These are phyloP conservation scores for Phaeosphaeria sp. DNA, from an alignment of 2,329 filamentous ascomycete species.

Conservation along the genomic window DNA sequence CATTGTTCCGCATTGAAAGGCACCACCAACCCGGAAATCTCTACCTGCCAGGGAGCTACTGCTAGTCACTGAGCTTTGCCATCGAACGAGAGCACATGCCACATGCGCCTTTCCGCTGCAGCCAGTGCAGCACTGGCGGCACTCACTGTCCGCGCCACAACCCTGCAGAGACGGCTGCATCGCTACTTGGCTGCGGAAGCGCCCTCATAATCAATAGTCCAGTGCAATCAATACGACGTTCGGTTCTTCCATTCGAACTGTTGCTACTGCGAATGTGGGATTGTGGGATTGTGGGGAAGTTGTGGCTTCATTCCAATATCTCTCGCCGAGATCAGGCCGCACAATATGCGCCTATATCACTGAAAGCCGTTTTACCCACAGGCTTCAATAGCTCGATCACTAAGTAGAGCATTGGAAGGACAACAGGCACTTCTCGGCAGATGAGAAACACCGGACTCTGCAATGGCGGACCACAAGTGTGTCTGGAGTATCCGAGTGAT, in stretches of 20 bases:
- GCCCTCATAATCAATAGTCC: neutral
- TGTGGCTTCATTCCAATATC: neutral
- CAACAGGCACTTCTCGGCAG: neutral
- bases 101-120: neutral
- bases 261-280: neutral
- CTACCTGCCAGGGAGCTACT: conserved; percentile 1
- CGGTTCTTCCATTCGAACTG: neutral
- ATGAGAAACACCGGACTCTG: neutral
- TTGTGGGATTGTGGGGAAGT: neutral
- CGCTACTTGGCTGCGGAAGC: neutral
- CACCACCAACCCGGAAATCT: conserved; percentile 7
- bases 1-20: conserved; percentile 3
- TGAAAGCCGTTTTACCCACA: neutral
- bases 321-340: neutral
- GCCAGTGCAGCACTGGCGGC: neutral
- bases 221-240: neutral
- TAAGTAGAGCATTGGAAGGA: neutral
- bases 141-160: neutral
- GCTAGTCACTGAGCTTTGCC: neutral
- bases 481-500: neutral
- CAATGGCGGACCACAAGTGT: neutral
- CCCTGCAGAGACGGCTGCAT: neutral
- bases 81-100: neutral
- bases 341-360: neutral
- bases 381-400: neutral